phyloP scores from a whole-genome alignment of 148 eudicot species.

The Persicaria maculosa region DNA sequence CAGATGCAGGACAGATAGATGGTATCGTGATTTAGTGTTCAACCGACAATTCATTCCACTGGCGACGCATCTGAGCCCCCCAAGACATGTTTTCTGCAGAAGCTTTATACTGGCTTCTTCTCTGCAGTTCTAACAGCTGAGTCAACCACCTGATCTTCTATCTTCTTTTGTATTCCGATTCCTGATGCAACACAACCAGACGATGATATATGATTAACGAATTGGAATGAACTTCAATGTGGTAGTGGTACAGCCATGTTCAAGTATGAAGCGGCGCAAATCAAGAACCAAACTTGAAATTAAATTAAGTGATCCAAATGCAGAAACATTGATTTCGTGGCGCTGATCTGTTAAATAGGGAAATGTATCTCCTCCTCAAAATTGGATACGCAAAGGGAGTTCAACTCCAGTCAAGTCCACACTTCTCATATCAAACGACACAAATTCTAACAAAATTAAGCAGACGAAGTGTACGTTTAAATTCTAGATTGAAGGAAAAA shows the following conservation, averaged over 20 bases:
- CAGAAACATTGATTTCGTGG: neutral
- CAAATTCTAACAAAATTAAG: slow-evolving; percentile 8
- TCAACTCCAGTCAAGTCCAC: neutral
- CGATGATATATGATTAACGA: too few relatives aligned
- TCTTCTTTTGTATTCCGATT: slow-evolving; percentile 46
- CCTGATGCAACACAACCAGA: slow-evolving; percentile 16
- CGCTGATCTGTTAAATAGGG: neutral
- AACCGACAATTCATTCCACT: slow-evolving; percentile 22
- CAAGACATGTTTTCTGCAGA: slow-evolving; percentile 45
- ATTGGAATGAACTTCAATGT: neutral
- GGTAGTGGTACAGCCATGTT: neutral
- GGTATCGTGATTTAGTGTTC: neutral
- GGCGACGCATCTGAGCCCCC: slow-evolving; percentile 75
- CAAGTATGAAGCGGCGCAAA: neutral
- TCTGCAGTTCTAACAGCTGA: slow-evolving; percentile 61
- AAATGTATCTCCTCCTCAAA: neutral
- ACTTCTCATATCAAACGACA: neutral
- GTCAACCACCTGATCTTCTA: slow-evolving; percentile 73
- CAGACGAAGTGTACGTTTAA: neutral
- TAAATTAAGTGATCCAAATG: neutral
- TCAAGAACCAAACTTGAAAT: neutral
- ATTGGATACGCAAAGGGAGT: neutral
- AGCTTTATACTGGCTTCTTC: slow-evolving; percentile 58
- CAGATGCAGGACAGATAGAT: too few relatives aligned
- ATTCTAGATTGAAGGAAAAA: neutral